These are phyloP conservation scores for Metarhizium sp. DNA, from an alignment of 2,329 filamentous ascomycete genomes.

Conservation along the genomic window DNA sequence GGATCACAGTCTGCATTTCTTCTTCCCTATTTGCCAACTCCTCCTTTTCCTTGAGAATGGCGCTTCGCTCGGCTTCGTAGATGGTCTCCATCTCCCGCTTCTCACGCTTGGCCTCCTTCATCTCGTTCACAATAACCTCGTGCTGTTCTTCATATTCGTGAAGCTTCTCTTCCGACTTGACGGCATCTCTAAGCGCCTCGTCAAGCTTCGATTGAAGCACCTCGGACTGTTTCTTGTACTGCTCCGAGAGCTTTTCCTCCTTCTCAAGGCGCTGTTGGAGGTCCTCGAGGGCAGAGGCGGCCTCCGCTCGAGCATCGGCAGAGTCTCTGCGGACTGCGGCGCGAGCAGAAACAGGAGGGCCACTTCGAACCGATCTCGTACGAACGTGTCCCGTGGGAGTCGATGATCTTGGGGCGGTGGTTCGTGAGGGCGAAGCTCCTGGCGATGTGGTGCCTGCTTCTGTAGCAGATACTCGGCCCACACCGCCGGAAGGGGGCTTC, in stretches of 20 bases:
- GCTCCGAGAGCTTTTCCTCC: conserved; percentile 68
- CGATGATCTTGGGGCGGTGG: conserved; percentile 32
- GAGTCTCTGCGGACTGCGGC: conserved; percentile 53
- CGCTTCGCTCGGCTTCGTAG: conserved; percentile 81
- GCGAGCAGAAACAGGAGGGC: conserved; percentile 63
- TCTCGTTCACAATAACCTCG: conserved; percentile 73
- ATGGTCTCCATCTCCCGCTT: conserved; percentile 87
- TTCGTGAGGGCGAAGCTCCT: conserved; percentile 28
- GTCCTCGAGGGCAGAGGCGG: conserved; percentile 70
- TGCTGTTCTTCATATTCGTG: conserved; percentile 82
- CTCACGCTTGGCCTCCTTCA: conserved; percentile 72
- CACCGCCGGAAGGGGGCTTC: conserved; percentile 40
- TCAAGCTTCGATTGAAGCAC: conserved; percentile 80
- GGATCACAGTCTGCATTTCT: conserved; percentile 83
- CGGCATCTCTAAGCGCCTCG: conserved; percentile 74
- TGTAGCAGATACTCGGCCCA: conserved; percentile 34
- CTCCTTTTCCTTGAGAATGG: conserved; percentile 86
- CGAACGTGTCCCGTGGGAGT: conserved; percentile 36
- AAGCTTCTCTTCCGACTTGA: conserved; percentile 74
- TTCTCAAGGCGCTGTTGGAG: conserved; percentile 73
- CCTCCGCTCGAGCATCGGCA: conserved; percentile 70
- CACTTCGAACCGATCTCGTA: conserved; percentile 55
- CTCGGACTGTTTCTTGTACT: conserved; percentile 74
- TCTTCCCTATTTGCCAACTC: conserved; percentile 77
- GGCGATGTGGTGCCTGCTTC: conserved; percentile 24